Evolutionary conservation across 2,329 filamentous ascomycete species (phyloP).

Genomic region (Aspergillus transmontanensis): DNA sequence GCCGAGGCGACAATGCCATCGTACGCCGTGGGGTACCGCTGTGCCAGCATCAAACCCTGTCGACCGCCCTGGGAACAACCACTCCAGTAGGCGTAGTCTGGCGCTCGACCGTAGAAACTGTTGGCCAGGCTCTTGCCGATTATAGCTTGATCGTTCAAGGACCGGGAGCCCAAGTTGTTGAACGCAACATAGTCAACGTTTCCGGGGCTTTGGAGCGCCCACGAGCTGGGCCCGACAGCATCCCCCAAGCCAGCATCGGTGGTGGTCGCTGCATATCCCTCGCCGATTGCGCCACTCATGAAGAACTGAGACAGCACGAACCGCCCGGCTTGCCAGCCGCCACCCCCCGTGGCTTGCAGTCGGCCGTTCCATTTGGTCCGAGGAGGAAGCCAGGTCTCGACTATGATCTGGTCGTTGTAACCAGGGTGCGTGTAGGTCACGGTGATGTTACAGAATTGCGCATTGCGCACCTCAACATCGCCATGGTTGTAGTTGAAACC

Average conservation of each 20-base stretch:
- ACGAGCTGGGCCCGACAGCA: neutral
- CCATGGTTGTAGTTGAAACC: conserved; percentile 15
- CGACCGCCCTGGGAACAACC: conserved; percentile 28
- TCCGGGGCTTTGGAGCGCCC: conserved; percentile 13
- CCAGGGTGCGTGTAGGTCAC: conserved; percentile 43
- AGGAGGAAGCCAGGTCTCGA: conserved; percentile 37
- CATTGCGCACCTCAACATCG: conserved; percentile 6
- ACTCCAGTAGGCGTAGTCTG: conserved; percentile 22
- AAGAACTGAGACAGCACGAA: conserved; percentile 13
- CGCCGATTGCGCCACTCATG: conserved; percentile 15
- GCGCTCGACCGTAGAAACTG: conserved; percentile 31
- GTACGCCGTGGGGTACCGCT: conserved; percentile 58
- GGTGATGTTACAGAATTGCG: conserved; percentile 42
- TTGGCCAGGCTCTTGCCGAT: conserved; percentile 32
- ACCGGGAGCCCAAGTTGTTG: neutral
- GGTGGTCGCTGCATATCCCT: conserved; percentile 11
- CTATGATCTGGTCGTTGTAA: conserved; percentile 35
- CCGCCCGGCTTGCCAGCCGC: conserved; percentile 30
- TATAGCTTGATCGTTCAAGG: conserved; percentile 14
- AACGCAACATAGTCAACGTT: neutral
- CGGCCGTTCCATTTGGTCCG: conserved; percentile 38
- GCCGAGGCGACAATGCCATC: conserved; percentile 56
- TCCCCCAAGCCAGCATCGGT: conserved; percentile 18
- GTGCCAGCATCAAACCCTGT: conserved; percentile 40
- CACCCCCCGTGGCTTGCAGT: conserved; percentile 44